Conservation (phyloP, 768 basidiomycete species). For the Leccinum imitatum region DNA sequence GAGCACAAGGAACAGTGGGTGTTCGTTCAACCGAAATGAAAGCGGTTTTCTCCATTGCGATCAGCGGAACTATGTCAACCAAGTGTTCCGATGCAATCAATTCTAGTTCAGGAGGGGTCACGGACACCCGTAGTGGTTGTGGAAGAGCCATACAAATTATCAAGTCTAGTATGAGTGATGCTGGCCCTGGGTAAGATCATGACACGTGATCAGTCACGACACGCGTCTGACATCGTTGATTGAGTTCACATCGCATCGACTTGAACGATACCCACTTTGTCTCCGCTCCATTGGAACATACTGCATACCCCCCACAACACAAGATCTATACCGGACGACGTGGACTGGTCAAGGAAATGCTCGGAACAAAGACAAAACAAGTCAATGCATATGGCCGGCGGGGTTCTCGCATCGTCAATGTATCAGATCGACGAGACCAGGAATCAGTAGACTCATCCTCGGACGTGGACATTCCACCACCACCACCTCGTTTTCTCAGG, state of each 20-base stretch:
- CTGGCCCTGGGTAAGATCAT: not conserved
- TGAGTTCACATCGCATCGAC: not conserved
- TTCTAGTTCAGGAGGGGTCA: constrained; percentile 85
- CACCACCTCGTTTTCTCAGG: constrained; percentile 8
- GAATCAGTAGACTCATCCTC: constrained; percentile 36
- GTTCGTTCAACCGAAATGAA: constrained; percentile 74
- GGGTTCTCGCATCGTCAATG: constrained; percentile 56
- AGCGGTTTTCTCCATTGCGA: constrained; percentile 87
- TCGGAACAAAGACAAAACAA: constrained; percentile 62
- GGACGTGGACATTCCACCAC: constrained; percentile 36
- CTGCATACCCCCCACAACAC: constrained; percentile 1
- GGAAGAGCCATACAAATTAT: constrained; percentile 74
- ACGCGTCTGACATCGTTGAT: constrained; percentile 3
- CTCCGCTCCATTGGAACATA: not conserved
- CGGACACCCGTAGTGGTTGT: constrained; percentile 60
- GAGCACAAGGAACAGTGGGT: constrained; percentile 6
- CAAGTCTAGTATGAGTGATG: not conserved
- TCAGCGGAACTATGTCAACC: constrained; percentile 84
- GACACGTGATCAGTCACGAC: constrained; percentile 25
- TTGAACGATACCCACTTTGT: constrained; percentile 5
- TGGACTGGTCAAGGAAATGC: constrained; percentile 38
- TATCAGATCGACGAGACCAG: constrained; percentile 34
- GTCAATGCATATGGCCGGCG: constrained; percentile 66
- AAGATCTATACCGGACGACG: not conserved
- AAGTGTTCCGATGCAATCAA: constrained; percentile 83